These are phyloP conservation scores for Pelargonium cotyledonis DNA, from an alignment of 441 rosid genomes.

Conservation along the genomic window DNA sequence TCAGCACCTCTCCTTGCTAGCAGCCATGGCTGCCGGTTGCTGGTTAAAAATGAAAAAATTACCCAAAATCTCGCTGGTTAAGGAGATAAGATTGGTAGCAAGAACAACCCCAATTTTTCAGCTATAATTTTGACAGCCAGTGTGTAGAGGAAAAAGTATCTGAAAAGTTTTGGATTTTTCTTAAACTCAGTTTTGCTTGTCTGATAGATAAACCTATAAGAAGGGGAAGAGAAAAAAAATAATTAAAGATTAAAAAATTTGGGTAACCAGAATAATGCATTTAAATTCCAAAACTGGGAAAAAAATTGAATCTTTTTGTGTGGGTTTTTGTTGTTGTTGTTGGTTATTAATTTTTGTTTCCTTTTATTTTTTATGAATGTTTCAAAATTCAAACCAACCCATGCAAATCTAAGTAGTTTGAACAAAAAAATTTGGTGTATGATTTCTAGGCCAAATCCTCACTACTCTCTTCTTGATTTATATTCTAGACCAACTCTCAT, in stretches of 20 bases:
- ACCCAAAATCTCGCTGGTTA: slow-evolving; percentile 32
- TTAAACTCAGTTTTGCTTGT: slow-evolving; percentile 25
- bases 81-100: slow-evolving; percentile 19
- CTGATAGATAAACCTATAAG: slow-evolving; percentile 26
- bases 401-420: slow-evolving; percentile 24
- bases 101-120: slow-evolving; percentile 29
- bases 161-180: slow-evolving; percentile 32
- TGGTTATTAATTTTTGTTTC: too few relatives aligned
- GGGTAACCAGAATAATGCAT: neutral
- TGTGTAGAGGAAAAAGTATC: slow-evolving; percentile 7
- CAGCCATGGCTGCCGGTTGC: too few relatives aligned
- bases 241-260: neutral
- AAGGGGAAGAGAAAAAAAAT: too few relatives aligned
- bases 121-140: neutral
- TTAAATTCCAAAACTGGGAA: neutral
- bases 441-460: slow-evolving; percentile 34
- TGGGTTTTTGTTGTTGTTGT: neutral
- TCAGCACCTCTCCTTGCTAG: too few relatives aligned
- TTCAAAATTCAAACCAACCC: slow-evolving; percentile 22
- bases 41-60: slow-evolving; percentile 21
- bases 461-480: slow-evolving; percentile 32
- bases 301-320: neutral
- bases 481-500: slow-evolving; percentile 27
- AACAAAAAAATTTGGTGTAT: slow-evolving; percentile 14
- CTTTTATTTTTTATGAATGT: neutral